Percentiles rank a stretch among this genome's conserved stretches.
Evolutionary conservation across 2,329 filamentous ascomycete genomes (phyloP).

Genomic region (Saccharata proteae): DNA sequence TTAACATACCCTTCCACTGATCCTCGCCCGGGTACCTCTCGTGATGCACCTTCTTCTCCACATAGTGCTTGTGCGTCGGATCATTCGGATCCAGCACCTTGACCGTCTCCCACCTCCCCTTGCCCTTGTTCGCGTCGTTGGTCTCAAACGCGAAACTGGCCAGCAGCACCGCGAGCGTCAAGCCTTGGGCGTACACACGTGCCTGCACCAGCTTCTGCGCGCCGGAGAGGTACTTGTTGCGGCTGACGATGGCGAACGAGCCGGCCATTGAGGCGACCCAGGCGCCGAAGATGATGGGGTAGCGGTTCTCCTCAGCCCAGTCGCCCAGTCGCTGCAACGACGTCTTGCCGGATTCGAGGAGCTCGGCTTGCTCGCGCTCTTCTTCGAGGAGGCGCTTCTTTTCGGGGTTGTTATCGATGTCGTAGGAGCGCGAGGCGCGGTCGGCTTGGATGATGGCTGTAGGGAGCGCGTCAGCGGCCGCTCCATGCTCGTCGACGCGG

Average conservation of each 20-base stretch:
- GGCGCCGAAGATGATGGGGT: constrained; percentile 68
- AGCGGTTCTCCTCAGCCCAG: constrained; percentile 71
- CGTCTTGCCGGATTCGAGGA: constrained; percentile 43
- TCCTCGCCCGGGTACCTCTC: constrained; percentile 82
- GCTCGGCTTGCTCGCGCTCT: constrained; percentile 20
- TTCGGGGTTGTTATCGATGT: constrained; percentile 56
- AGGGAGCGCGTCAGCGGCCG: constrained; percentile 11
- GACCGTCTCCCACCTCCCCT: constrained; percentile 73
- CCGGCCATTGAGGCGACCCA: constrained; percentile 74
- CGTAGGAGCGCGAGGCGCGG: constrained; percentile 56
- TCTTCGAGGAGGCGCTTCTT: constrained; percentile 43
- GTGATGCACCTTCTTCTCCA: constrained; percentile 80
- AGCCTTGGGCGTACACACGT: constrained; percentile 82
- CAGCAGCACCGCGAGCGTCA: constrained; percentile 75
- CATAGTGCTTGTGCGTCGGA: constrained; percentile 67
- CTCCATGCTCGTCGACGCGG: too few species aligned
- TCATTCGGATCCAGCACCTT: constrained; percentile 70
- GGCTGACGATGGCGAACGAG: constrained; percentile 62
- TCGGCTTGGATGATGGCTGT: constrained; percentile 71
- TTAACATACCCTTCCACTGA: constrained; percentile 68
- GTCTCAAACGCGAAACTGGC: constrained; percentile 74
- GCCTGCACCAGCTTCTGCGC: constrained; percentile 88
- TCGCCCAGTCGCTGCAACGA: constrained; percentile 49
- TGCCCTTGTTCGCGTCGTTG: constrained; percentile 62
- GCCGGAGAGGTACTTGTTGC: constrained; percentile 61